Evolutionary conservation across 2,329 filamentous ascomycete genomes (phyloP), one percentile per base, ranked within the genome.

Genomic region (Penicillium sp.): DNA sequence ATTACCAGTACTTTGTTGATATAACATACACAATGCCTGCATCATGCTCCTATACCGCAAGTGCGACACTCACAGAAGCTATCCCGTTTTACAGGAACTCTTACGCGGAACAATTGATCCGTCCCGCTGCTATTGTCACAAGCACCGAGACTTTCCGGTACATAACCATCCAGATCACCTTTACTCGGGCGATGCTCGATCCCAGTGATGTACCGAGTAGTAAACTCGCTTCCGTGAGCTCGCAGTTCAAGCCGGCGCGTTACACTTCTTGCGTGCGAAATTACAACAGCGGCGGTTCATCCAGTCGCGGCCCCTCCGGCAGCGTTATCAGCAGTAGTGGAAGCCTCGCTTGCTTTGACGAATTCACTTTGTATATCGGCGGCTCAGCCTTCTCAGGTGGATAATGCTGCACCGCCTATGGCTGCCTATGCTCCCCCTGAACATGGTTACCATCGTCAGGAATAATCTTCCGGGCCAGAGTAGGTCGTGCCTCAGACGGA

Each of bases 401-500:
- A 38, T 58, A 59, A 25, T 65, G 64, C 42, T 66, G 62, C 52
- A 52, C 54, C 59, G 6, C 56, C 58, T 6, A 59, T 63, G 55
- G 33, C 48, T 14, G 45, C 37, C 25, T 57, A 61, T 52, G 30
- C 56, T 22, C 53, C 43, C 4, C 19, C 55, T 16, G 35, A 53
- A n/a, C 38, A 53, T 25, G 28, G 30, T 6, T 46, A 58, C 16
- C 37, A 33, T 30, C 35, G 26, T 6, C 49, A 55, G 6, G 55
- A 13, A 11, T 55, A 58, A 56, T 14, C 57, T 13, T 22, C 52
- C 13, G 45, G 16, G n/a, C 43, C 38, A n/a, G 57, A 6, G 30
- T 42, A 56, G 25, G 55, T 52, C 14, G 28, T 14, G 1, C 14
- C 54, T 40, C 54, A 53, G 19, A 19, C 37, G 1, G 58, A 53